Evolutionary conservation across 805 yeast species (phyloP).

Genomic region (Candida chauliodis): DNA sequence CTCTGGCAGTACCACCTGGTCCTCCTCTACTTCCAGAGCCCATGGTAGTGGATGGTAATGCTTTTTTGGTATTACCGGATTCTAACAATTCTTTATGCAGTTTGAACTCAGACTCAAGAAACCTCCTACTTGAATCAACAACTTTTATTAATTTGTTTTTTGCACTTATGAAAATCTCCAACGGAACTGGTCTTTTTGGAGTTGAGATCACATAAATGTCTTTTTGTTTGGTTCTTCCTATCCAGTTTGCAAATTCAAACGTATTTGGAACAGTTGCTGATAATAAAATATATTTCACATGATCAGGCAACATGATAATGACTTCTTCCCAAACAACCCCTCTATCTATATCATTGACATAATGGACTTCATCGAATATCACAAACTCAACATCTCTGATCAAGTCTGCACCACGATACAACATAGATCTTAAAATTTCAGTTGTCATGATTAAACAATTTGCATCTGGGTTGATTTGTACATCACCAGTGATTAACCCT

Average conservation of each 20-base stretch:
- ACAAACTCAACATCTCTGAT: constrained; percentile 97
- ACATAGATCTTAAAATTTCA: constrained; percentile 91
- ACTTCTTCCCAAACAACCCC: constrained; percentile 99
- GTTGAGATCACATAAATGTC: constrained; percentile 96
- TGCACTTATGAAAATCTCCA: constrained; percentile 84
- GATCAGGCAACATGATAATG: constrained; percentile 95
- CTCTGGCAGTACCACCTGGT: constrained; percentile 44
- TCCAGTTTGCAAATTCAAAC: constrained; percentile 97
- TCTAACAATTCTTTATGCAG: constrained; percentile 54
- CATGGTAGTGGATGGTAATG: constrained; percentile 33
- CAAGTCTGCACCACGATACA: constrained; percentile 93
- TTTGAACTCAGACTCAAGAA: constrained; percentile 60
- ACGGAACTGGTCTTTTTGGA: constrained; percentile 93
- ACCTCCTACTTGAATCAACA: constrained; percentile 65
- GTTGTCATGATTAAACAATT: constrained; percentile 97
- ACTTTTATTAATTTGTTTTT: constrained; percentile 69
- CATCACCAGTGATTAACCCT: constrained; percentile 96
- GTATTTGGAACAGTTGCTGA: constrained; percentile 99
- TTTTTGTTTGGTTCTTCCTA: constrained; percentile 93
- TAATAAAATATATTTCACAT: constrained; percentile 82
- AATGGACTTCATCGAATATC: constrained; percentile 96
- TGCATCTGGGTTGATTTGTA: constrained; percentile 95
- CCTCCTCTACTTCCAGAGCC: constrained; percentile 41
- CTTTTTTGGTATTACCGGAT: constrained; percentile 19
- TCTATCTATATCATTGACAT: constrained; percentile 93